Base-by-base conservation (phyloP, 768 basidiomycete species). In the Boletellus sp. region DNA sequence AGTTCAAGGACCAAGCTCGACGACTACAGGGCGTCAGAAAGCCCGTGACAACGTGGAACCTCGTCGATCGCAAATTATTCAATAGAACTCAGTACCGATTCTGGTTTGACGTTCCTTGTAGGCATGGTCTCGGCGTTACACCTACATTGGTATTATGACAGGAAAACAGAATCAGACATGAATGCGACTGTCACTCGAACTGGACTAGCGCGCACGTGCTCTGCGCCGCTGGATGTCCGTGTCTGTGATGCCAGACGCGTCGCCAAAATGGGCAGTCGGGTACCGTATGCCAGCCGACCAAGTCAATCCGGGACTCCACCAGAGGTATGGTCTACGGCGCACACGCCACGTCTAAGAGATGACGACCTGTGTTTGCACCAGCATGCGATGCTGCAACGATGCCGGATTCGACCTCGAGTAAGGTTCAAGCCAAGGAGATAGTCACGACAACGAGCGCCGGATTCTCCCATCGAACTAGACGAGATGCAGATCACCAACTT, bases 101-200 rank as follows among this genome's bases (percentile, higher is more conserved):
- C 47, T n/a, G 36, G 24, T 6, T 16, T 42, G 16, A 35, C 36
- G 15, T 49, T 49, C 19, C 22, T 20, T 19, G 15, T 32, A 34
- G 56, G 54, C 48, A 45, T 2, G 37, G 32, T 23, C 32, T 26
- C 15, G 17, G 12, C 5, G 19, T 40, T 23, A 6, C 35, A 9
- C 16, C 36, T 9, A 13, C 13, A 7, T 24, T 51, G 32, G 15
- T 38, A 3, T 16, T 24, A 6, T 13, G 13, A 1, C 26, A 47
- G 45, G 47, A 32, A 33, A 13, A 15, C 38, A 41, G n/a, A 36
- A 5, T 37, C 51, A 45, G 8, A 13, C 8, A 9, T 45, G 13
- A 40, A 47, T 0, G 42, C 41, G 13, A 13, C 46, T 42, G 7
- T 65, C 19, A 51, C 52, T 12, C 37, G 55, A 35, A 63, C 48